These are phyloP conservation scores for Hyaloperonospora arabidopsidis DNA, from an alignment of 352 stramenopile genomes.

Conservation along the genomic window DNA sequence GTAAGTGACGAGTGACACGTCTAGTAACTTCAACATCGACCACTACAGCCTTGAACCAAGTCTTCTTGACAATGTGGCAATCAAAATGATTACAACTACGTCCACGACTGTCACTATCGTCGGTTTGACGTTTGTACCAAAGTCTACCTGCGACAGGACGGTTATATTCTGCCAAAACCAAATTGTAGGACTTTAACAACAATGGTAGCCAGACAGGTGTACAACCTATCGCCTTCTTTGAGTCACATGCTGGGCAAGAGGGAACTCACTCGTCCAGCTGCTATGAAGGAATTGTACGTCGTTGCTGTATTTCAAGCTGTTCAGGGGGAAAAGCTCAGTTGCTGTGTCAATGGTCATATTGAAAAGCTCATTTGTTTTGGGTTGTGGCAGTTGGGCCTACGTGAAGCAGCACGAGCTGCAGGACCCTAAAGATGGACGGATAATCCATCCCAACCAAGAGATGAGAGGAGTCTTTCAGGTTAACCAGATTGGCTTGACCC, in stretches of 20 bases:
- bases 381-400: conserved; percentile 48
- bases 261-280: conserved; percentile 55
- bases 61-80: too few species aligned
- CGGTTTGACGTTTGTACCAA: neutral
- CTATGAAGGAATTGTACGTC: conserved; percentile 75
- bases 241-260: conserved; percentile 57
- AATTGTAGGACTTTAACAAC: neutral
- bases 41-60: too few species aligned
- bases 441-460: conserved; percentile 59
- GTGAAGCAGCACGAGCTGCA: conserved; percentile 74
- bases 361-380: too few species aligned
- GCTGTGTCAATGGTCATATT: too few species aligned
- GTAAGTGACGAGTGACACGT: too few species aligned
- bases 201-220: conserved; percentile 34
- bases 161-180: neutral
- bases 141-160: conserved; percentile 2
- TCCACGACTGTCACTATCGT: conserved; percentile 37
- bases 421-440: conserved; percentile 54
- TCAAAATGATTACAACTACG: neutral
- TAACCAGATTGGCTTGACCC: conserved; percentile 62
- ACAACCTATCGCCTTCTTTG: conserved; percentile 55
- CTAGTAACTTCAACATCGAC: too few species aligned
- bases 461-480: conserved; percentile 62
- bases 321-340: neutral
- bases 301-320: neutral